phyloP scores from a whole-genome alignment of 345 rosid species.

The Eucalyptus curtisii region DNA sequence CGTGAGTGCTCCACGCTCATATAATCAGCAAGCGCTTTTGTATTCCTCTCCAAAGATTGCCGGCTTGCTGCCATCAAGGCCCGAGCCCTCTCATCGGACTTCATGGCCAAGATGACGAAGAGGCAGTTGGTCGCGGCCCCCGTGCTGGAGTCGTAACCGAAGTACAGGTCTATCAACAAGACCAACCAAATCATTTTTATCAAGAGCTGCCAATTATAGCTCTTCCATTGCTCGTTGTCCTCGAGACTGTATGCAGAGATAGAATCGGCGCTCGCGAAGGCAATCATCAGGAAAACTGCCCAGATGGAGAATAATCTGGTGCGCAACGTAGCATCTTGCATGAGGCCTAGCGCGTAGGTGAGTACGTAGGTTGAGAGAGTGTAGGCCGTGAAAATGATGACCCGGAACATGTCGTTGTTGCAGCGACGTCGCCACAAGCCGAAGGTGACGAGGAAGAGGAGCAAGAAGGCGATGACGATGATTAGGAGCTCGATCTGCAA shows the following conservation, averaged over 20 bases:
- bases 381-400: background rate
- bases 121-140: background rate
- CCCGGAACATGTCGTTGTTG: background rate
- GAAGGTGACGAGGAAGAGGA: background rate
- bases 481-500: background rate
- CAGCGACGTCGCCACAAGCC: background rate
- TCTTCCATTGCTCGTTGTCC: background rate
- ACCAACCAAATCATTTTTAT: background rate
- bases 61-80: background rate
- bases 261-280: background rate
- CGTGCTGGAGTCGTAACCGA: accelerated
- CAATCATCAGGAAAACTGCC: background rate
- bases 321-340: background rate
- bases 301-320: background rate
- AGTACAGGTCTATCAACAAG: background rate
- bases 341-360: background rate
- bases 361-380: background rate
- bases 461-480: background rate
- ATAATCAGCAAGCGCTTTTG: background rate
- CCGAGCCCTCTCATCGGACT: background rate
- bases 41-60: background rate
- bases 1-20: background rate
- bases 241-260: background rate
- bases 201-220: background rate
- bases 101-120: background rate